Evolutionary conservation across 2,329 filamentous ascomycete species (phyloP).

Genomic region (Aspergillus viridinutans): DNA sequence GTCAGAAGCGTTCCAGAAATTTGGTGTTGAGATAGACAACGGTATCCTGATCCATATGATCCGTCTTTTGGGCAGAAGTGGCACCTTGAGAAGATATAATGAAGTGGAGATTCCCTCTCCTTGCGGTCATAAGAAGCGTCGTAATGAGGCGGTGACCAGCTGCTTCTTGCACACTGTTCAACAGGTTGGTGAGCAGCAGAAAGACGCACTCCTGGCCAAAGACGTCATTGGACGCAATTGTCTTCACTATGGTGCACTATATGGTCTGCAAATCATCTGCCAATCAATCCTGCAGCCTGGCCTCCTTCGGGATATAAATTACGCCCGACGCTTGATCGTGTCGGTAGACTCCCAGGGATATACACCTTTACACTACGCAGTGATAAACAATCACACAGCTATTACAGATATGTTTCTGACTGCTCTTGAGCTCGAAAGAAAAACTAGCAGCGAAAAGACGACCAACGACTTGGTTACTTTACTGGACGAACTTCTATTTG

Average conservation of each 20-base stretch:
- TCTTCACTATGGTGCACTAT: conserved; percentile 7
- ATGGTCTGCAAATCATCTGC: conserved; percentile 1
- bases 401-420: conserved; percentile 1
- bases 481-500: background rate
- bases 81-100: background rate
- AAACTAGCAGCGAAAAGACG: background rate
- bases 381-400: conserved; percentile 4
- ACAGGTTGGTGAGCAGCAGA: background rate
- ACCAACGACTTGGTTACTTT: background rate
- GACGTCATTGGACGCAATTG: conserved; percentile 3
- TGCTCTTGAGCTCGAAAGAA: background rate
- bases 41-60: conserved; percentile 4
- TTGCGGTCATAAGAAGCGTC: background rate
- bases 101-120: background rate
- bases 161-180: conserved; percentile 1
- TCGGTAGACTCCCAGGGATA: conserved; percentile 1
- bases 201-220: background rate
- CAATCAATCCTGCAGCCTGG: background rate
- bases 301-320: background rate
- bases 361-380: conserved; percentile 9
- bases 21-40: background rate
- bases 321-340: background rate
- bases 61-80: background rate
- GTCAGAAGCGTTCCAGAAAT: background rate
- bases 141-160: background rate